Evolutionary conservation across 768 basidiomycete genomes (phyloP).

Genomic region (Rhizopogon salebrosus): DNA sequence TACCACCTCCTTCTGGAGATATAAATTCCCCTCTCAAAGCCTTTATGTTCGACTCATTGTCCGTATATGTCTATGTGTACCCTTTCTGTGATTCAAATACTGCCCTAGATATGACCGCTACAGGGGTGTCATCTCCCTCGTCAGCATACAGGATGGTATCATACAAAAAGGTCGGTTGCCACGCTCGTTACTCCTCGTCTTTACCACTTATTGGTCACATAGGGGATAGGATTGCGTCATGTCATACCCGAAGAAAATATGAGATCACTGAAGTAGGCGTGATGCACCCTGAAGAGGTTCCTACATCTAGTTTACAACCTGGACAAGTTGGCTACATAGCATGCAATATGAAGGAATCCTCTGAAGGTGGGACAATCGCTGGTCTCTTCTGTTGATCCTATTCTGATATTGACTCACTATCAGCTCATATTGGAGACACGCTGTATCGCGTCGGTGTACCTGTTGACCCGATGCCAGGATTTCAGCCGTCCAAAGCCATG

Average conservation of each 20-base stretch:
- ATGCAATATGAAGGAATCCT: slow-evolving; percentile 97
- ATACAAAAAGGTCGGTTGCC: slow-evolving; percentile 65
- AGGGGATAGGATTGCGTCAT: slow-evolving; percentile 91
- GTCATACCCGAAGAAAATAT: slow-evolving; percentile 81
- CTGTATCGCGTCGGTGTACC: slow-evolving; percentile 67
- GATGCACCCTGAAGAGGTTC: slow-evolving; percentile 85
- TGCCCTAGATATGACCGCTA: slow-evolving; percentile 82
- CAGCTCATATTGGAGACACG: slow-evolving; percentile 94
- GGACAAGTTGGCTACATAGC: slow-evolving; percentile 88
- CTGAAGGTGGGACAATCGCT: slow-evolving; percentile 58
- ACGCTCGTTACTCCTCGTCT: not conserved
- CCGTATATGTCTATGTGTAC: slow-evolving; percentile 20
- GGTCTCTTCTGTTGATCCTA: not conserved
- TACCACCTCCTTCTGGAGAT: slow-evolving; percentile 72
- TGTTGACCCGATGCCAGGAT: slow-evolving; percentile 84
- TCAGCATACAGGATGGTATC: slow-evolving; percentile 76
- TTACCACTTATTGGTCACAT: slow-evolving; percentile 1
- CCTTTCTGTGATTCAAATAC: slow-evolving; percentile 6
- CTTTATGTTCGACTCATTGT: slow-evolving; percentile 92
- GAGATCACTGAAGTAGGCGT: slow-evolving; percentile 86
- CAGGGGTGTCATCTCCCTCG: slow-evolving; percentile 90
- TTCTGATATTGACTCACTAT: slow-evolving; percentile 3
- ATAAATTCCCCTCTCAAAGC: slow-evolving; percentile 62
- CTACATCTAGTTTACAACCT: slow-evolving; percentile 58
- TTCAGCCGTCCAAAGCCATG: slow-evolving; percentile 93